These are phyloP conservation scores for Citeromyces siamensis DNA, from an alignment of 1,139 yeast genomes.

Conservation along the genomic window DNA sequence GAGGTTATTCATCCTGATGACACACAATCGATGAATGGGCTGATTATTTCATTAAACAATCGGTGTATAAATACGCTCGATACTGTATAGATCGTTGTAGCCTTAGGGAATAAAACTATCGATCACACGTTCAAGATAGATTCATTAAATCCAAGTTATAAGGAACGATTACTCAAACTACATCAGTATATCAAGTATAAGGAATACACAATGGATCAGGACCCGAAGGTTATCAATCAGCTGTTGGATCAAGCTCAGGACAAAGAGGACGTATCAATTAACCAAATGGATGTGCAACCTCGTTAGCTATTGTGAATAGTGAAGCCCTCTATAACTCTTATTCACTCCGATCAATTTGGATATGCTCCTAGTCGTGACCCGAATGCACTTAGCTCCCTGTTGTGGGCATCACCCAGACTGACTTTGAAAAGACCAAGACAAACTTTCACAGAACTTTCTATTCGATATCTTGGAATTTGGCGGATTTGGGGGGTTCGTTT, in stretches of 20 bases:
- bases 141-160: constrained; percentile 1
- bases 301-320: too few relatives aligned
- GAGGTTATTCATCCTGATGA: background rate
- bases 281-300: background rate
- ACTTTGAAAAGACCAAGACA: too few relatives aligned
- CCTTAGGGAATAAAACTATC: constrained; percentile 1
- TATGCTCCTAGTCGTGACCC: too few relatives aligned
- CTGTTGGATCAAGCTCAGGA: constrained; percentile 1
- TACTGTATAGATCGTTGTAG: background rate
- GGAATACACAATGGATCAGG: background rate
- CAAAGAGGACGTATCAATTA: constrained; percentile 1
- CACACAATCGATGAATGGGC: too few relatives aligned
- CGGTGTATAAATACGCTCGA: constrained; percentile 1
- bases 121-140: background rate
- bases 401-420: too few relatives aligned
- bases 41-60: background rate
- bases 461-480: too few relatives aligned
- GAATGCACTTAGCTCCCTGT: too few relatives aligned
- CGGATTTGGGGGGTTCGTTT: too few relatives aligned
- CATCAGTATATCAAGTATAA: constrained; percentile 2
- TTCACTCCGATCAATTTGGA: too few relatives aligned
- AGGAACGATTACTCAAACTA: constrained; percentile 1
- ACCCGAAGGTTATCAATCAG: constrained; percentile 2
- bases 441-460: too few relatives aligned
- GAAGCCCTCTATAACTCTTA: too few relatives aligned